phyloP scores from a whole-genome alignment of 1,284 basidiomycete species.

The Heterobasidion parviporum region DNA sequence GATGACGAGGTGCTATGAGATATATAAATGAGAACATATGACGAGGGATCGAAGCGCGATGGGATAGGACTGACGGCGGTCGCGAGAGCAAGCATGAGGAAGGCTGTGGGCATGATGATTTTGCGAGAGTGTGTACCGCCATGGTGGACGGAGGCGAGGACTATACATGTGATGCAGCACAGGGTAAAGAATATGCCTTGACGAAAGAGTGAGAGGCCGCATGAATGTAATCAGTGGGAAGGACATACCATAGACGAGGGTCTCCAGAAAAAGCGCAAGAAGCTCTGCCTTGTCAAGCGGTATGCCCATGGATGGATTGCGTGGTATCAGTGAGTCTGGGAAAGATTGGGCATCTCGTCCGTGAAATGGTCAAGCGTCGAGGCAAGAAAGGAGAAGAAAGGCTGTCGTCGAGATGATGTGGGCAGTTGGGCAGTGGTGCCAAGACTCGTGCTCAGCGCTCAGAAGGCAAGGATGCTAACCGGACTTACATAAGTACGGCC shows the following conservation, averaged over 20 bases:
- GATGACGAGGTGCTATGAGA: background rate
- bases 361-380: no score
- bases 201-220: background rate
- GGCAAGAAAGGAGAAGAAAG: no score
- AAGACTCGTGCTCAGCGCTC: no score
- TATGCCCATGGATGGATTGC: background rate
- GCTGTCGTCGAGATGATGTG: no score
- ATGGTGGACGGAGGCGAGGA: background rate
- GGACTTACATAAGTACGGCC: no score
- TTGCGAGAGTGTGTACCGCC: background rate
- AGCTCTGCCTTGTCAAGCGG: background rate
- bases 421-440: no score
- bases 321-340: no score
- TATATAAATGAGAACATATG: no score
- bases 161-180: background rate
- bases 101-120: background rate
- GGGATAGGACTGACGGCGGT: background rate
- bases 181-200: background rate
- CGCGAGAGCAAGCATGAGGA: slow-evolving; percentile 6
- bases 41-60: background rate
- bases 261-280: background rate
- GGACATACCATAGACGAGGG: background rate
- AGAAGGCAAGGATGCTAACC: no score
- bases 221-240: background rate
- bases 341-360: no score